phyloP scores from a whole-genome alignment of 2,329 filamentous ascomycete species.

The Arthrobotrys iridis region DNA sequence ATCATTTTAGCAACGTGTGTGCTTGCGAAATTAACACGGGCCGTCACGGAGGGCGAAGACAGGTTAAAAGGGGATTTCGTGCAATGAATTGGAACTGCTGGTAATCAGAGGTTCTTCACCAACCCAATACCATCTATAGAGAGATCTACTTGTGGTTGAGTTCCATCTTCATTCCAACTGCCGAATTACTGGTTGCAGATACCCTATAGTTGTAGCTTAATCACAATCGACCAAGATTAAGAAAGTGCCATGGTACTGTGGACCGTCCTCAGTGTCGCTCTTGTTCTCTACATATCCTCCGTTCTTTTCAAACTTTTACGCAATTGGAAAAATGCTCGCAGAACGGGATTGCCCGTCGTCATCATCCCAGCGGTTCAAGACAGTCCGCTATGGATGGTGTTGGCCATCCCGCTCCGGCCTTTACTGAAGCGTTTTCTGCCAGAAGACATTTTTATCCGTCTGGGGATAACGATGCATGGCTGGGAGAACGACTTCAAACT shows the following conservation, averaged over 20 bases:
- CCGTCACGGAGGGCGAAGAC: constrained; percentile 2
- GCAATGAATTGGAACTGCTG: neutral
- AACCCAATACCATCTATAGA: no score
- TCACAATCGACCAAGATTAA: no score
- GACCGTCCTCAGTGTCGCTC: neutral
- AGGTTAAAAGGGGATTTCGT: neutral
- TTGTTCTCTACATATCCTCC: neutral
- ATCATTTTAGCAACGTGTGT: neutral
- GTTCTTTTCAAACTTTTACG: constrained; percentile 1
- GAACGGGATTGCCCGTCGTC: constrained; percentile 10
- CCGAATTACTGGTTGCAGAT: no score
- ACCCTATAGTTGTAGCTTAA: no score
- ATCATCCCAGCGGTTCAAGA: constrained; percentile 11
- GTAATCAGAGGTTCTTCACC: neutral
- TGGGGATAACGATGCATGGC: constrained; percentile 22
- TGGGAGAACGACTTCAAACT: constrained; percentile 34
- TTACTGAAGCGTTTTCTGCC: constrained; percentile 16
- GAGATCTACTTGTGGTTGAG: no score
- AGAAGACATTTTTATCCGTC: constrained; percentile 11
- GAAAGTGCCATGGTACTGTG: constrained; percentile 12
- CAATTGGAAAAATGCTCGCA: constrained; percentile 16
- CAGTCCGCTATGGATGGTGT: constrained; percentile 31
- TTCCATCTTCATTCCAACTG: no score
- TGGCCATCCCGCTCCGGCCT: constrained; percentile 4
- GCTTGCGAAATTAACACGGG: neutral